Evolutionary conservation across 169 alveolate genomes (phyloP).

Genomic region (Theileria orientalis): DNA sequence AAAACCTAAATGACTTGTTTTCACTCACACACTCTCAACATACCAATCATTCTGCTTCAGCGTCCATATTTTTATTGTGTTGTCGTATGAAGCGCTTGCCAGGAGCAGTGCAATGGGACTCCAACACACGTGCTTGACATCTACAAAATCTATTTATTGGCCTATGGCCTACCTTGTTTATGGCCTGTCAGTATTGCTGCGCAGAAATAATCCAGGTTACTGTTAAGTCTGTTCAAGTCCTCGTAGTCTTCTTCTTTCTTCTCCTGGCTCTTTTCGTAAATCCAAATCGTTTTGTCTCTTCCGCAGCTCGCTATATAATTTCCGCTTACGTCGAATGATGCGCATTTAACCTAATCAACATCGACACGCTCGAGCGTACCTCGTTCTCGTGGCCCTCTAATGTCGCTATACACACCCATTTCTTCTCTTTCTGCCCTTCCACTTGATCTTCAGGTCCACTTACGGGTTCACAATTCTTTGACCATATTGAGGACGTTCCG

Average conservation of each 20-base stretch:
- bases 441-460: not conserved
- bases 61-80: slow-evolving; percentile 72
- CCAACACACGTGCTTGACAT: slow-evolving; percentile 63
- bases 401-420: slow-evolving; percentile 62
- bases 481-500: slow-evolving; percentile 63
- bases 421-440: not conserved
- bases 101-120: slow-evolving; percentile 61
- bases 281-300: slow-evolving; percentile 75
- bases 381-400: slow-evolving; percentile 79
- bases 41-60: slow-evolving; percentile 68
- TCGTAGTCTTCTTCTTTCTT: slow-evolving; percentile 5
- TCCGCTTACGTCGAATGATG: slow-evolving; percentile 65
- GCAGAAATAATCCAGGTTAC: slow-evolving; percentile 44
- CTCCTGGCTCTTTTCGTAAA: slow-evolving; percentile 51
- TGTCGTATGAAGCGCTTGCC: slow-evolving; percentile 74
- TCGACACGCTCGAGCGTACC: slow-evolving; percentile 5
- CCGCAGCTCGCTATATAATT: slow-evolving; percentile 76
- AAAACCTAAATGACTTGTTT: slow-evolving; percentile 26
- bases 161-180: slow-evolving; percentile 47
- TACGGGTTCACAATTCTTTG: not conserved
- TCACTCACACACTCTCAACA: not conserved
- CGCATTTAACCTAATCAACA: slow-evolving; percentile 64
- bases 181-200: slow-evolving; percentile 61
- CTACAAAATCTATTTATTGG: slow-evolving; percentile 15
- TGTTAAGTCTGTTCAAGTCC: slow-evolving; percentile 12